Percentiles rank a stretch among this genome's conserved stretches.
These are phyloP conservation scores for Cyberlindnera xylosilytica DNA, from an alignment of 805 yeast genomes.

Conservation along the genomic window DNA sequence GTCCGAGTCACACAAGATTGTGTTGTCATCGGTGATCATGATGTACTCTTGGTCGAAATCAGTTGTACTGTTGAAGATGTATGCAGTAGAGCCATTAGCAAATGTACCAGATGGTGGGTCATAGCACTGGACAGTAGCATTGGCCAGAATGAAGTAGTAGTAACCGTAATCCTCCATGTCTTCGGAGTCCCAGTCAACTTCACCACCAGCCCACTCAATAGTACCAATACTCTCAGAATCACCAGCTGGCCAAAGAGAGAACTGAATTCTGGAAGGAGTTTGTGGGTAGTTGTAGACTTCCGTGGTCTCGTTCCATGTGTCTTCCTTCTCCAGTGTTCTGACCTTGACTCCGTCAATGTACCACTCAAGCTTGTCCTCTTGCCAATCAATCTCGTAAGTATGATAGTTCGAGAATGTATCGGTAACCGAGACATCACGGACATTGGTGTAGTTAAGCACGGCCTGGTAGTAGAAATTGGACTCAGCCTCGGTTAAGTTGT, in stretches of 20 bases:
- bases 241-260: conserved; percentile 82
- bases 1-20: conserved; percentile 55
- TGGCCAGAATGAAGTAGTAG: conserved; percentile 62
- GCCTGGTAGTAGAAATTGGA: conserved; percentile 82
- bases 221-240: conserved; percentile 57
- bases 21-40: conserved; percentile 58
- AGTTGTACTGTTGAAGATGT: conserved; percentile 49
- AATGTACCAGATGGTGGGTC: conserved; percentile 61
- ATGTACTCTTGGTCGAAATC: conserved; percentile 49
- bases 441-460: conserved; percentile 61
- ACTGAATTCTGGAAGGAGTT: conserved; percentile 70
- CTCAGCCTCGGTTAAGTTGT: conserved; percentile 62
- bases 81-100: conserved; percentile 45
- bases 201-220: conserved; percentile 86
- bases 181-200: conserved; percentile 72
- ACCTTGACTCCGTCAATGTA: conserved; percentile 61
- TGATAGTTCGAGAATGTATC: conserved; percentile 70
- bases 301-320: conserved; percentile 62
- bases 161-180: conserved; percentile 81
- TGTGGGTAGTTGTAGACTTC: conserved; percentile 60
- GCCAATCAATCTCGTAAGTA: conserved; percentile 78
- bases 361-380: conserved; percentile 69
- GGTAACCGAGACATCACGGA: conserved; percentile 37
- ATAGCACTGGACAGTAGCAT: conserved; percentile 63
- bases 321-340: conserved; percentile 60